Conservation (phyloP, 805 yeast species). For the Kuraishia piskuri region DNA sequence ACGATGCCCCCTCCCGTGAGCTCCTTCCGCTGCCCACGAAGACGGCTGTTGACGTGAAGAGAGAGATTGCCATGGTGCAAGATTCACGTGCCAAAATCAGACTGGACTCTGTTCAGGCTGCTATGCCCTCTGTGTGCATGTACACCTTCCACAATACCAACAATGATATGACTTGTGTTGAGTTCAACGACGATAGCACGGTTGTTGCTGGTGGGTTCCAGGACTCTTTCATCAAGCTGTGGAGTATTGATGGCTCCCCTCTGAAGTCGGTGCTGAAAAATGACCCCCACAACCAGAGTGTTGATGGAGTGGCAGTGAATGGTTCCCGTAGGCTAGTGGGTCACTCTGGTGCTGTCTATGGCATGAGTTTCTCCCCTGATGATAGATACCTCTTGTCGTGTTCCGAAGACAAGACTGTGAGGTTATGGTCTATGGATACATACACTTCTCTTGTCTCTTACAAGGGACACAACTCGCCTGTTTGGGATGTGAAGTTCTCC, state of each 20-base stretch:
- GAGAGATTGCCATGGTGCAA: constrained; percentile 69
- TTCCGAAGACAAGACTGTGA: constrained; percentile 86
- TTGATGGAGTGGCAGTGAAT: constrained; percentile 17
- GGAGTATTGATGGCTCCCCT: constrained; percentile 92
- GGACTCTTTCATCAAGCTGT: constrained; percentile 81
- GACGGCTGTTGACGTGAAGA: constrained; percentile 69
- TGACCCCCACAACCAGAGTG: constrained; percentile 36
- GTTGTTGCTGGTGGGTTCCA: constrained; percentile 91
- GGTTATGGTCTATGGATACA: constrained; percentile 92
- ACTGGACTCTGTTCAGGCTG: constrained; percentile 62
- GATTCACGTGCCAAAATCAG: constrained; percentile 74
- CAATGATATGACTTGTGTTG: constrained; percentile 77
- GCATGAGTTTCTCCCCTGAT: constrained; percentile 86
- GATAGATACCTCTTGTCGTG: constrained; percentile 70
- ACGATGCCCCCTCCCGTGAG: constrained; percentile 68
- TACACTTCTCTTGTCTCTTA: constrained; percentile 85
- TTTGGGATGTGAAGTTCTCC: constrained; percentile 94
- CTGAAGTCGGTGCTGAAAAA: constrained; percentile 50
- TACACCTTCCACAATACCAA: constrained; percentile 96
- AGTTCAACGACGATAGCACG: constrained; percentile 81
- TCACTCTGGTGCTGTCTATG: constrained; percentile 92
- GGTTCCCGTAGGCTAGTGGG: constrained; percentile 59
- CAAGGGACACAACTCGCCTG: constrained; percentile 93
- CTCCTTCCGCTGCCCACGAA: constrained; percentile 79
- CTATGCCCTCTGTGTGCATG: constrained; percentile 94